Percentiles rank a stretch among this genome's conserved stretches.
phyloP scores from a whole-genome alignment of 2,329 filamentous ascomycete genomes.

The Cryphonectria nitschkei region DNA sequence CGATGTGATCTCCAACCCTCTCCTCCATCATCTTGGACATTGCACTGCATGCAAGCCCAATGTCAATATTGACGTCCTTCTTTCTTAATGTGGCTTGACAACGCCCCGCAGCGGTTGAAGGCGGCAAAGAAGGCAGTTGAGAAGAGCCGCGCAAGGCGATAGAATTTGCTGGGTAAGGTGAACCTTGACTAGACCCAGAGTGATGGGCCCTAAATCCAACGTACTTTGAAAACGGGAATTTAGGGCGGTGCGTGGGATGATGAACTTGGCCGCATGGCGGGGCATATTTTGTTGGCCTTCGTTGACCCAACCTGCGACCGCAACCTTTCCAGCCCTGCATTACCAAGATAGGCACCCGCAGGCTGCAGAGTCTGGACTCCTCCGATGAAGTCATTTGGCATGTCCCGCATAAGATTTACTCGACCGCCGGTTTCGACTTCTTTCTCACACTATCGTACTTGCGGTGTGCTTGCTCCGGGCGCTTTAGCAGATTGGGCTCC shows the following conservation, averaged over 20 bases:
- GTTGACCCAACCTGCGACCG: neutral
- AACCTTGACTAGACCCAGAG: neutral
- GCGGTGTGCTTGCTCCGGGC: slow-evolving; percentile 5
- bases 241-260: neutral
- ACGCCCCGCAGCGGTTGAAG: neutral
- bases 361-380: neutral
- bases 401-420: neutral
- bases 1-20: neutral
- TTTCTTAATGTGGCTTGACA: neutral
- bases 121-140: neutral
- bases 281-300: slow-evolving; percentile 4
- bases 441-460: neutral
- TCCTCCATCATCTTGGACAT: neutral
- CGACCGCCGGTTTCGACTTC: neutral
- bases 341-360: neutral
- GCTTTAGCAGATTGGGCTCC: slow-evolving; percentile 6
- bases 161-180: slow-evolving; percentile 14
- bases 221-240: neutral
- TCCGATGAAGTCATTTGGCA: slow-evolving; percentile 3
- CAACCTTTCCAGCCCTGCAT: neutral
- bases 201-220: slow-evolving; percentile 4
- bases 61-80: neutral
- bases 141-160: slow-evolving; percentile 11
- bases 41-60: neutral
- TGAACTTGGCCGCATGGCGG: slow-evolving; percentile 2